A percentile compares a stretch with the other conserved stretches of the same genome.
Conservation (phyloP, 805 yeast genomes). For the Yarrowia sp. region DNA sequence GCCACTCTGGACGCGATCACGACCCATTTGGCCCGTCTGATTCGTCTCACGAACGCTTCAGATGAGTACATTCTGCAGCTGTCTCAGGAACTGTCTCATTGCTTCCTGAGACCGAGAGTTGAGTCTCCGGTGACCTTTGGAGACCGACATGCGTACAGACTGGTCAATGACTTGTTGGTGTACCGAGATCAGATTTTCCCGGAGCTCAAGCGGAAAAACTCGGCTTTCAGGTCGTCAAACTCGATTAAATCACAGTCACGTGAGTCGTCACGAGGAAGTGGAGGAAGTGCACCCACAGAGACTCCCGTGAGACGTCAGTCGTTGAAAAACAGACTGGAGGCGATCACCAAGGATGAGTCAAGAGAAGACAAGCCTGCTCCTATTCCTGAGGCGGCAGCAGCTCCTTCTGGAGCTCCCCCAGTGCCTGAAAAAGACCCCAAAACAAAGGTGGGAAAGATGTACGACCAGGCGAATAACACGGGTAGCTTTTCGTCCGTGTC, state of each 20-base stretch:
- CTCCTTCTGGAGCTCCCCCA: conserved; percentile 3
- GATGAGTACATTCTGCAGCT: conserved; percentile 42
- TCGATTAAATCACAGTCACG: conserved; percentile 13
- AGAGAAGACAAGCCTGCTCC: neutral
- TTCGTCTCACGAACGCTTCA: conserved; percentile 47
- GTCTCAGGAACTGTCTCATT: conserved; percentile 63
- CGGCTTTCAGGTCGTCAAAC: conserved; percentile 27
- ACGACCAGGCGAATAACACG: conserved; percentile 4
- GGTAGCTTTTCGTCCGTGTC: conserved; percentile 21
- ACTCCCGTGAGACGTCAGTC: conserved; percentile 15
- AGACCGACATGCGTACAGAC: conserved; percentile 57
- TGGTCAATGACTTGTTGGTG: conserved; percentile 60
- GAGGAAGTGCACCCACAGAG: neutral
- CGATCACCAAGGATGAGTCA: conserved; percentile 1
- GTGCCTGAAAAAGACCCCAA: conserved; percentile 10
- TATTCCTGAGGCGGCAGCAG: conserved; percentile 8
- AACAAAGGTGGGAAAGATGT: neutral
- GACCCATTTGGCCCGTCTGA: conserved; percentile 68
- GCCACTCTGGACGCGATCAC: conserved; percentile 80
- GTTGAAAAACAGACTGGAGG: conserved; percentile 23
- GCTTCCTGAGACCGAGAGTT: conserved; percentile 55
- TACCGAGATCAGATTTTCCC: conserved; percentile 63
- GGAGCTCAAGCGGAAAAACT: conserved; percentile 49
- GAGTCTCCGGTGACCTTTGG: conserved; percentile 49
- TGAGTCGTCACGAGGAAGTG: neutral